Conservation (phyloP, 805 yeast genomes). For the Candida oleophila region DNA sequence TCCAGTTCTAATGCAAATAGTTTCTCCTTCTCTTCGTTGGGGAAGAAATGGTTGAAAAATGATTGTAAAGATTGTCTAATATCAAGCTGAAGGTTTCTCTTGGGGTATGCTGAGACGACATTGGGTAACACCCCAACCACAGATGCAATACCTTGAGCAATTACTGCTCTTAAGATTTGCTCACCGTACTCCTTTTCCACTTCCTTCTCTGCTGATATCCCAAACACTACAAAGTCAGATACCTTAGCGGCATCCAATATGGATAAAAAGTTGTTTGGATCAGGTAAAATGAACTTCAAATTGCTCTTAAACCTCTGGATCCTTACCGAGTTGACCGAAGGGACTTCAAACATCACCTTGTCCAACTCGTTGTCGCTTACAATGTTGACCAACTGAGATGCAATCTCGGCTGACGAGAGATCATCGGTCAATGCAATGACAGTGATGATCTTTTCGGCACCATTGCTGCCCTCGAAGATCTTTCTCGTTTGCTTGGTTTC, state of each 20-base stretch:
- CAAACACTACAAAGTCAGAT: slow-evolving; percentile 86
- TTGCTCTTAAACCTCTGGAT: slow-evolving; percentile 72
- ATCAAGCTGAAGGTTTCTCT: slow-evolving; percentile 74
- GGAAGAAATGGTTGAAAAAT: slow-evolving; percentile 43
- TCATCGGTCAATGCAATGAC: slow-evolving; percentile 78
- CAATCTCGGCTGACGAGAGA: slow-evolving; percentile 54
- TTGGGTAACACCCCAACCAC: slow-evolving; percentile 79
- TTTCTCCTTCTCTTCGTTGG: slow-evolving; percentile 62
- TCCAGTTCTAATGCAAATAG: slow-evolving; percentile 66
- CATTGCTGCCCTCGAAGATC: slow-evolving; percentile 75
- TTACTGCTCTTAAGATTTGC: slow-evolving; percentile 82
- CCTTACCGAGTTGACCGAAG: slow-evolving; percentile 52
- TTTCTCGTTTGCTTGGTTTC: slow-evolving; percentile 59
- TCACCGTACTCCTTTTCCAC: slow-evolving; percentile 82
- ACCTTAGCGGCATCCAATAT: slow-evolving; percentile 84
- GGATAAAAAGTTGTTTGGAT: slow-evolving; percentile 60
- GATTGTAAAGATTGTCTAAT: slow-evolving; percentile 43
- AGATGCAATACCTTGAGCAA: slow-evolving; percentile 88
- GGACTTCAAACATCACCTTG: slow-evolving; percentile 28
- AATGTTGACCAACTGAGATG: slow-evolving; percentile 47
- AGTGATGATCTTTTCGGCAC: slow-evolving; percentile 82
- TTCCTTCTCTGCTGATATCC: slow-evolving; percentile 83
- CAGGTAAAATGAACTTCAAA: slow-evolving; percentile 72
- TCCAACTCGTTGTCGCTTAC: slow-evolving; percentile 22
- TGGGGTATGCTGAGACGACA: slow-evolving; percentile 62